Base-by-base conservation (phyloP, 1,139 yeast genomes). In the Taphrina pruni region DNA sequence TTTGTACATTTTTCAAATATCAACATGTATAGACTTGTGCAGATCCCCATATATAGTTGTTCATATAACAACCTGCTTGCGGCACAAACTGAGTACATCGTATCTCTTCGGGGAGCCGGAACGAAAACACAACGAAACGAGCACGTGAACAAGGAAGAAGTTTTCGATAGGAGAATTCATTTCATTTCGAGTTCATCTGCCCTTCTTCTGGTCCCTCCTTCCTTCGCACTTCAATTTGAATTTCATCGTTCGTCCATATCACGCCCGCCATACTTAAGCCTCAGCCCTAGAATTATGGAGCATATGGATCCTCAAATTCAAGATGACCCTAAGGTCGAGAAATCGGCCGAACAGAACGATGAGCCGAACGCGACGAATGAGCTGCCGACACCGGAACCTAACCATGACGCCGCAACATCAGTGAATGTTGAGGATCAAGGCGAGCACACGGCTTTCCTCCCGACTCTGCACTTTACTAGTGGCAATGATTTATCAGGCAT, bases 401-500 rank as follows among this genome's bases (percentile, higher is more conserved):
- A 32, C 39, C 9, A 20, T 20, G 43, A 56, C 36, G 50, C 17
- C 36, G 36, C 46, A 50, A 11, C 60, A 7, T 8, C 50, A 6
- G 50, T 9, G 2, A 32, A 56, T 14, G 50, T 21, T 14, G 60
- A 56, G 7, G 60, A 56, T 11, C 60, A 56, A 20, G 38, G 50
- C 43, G 62, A 58, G 46, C 62, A 58, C 32, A 9, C 62, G 6
- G 62, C 62, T 7, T 58, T 58, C 41, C 54, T 45, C n/a, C 62
- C 62, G 9, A 26, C 62, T 14, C 17, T 58, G 39, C 62, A 58
- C 12, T 58, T 45, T 41, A 32, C 62, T 9, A 58, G 62, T 21
- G 62, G 62, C 21, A 58, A 58, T 43, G 62, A 58, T n/a, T 54
- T 58, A 8, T 43, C 54, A n/a, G 32, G 54, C 62, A 58, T 58